Evolutionary conservation across 2,329 filamentous ascomycete genomes (phyloP).

Genomic region (Aspergillus thermomutatus): DNA sequence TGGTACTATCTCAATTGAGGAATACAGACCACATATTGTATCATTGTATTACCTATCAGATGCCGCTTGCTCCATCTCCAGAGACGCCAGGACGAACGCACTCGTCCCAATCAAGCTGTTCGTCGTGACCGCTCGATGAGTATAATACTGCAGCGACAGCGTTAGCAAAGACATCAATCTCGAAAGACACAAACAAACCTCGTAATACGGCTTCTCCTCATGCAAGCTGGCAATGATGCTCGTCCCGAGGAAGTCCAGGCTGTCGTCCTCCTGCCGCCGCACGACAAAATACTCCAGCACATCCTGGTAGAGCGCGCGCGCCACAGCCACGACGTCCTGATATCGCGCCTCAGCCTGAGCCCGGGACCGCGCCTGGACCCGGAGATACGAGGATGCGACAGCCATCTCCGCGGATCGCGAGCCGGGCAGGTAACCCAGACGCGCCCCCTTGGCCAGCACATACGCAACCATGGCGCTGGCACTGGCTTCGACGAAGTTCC

Average conservation of each 20-base stretch:
- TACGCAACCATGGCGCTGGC: background rate
- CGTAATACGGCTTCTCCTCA: background rate
- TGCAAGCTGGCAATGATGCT: background rate
- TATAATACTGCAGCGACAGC: background rate
- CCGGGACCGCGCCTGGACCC: background rate
- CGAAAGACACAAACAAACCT: background rate
- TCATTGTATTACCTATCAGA: background rate
- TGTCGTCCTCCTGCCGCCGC: background rate
- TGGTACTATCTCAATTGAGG: too few species aligned
- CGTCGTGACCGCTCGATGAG: background rate
- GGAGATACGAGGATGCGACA: background rate
- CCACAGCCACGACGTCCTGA: background rate
- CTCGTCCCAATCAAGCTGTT: slow-evolving; percentile 1
- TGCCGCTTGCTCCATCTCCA: background rate
- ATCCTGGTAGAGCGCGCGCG: background rate
- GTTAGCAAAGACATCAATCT: background rate
- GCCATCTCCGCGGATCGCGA: background rate
- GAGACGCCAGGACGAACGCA: background rate
- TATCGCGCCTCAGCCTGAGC: background rate
- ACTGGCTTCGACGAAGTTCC: background rate
- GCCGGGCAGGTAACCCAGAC: background rate
- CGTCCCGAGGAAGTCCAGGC: background rate
- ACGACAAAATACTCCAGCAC: background rate
- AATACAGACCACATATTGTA: too few species aligned
- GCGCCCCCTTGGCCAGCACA: background rate